These are phyloP conservation scores for Orobanche coerulescens DNA, from an alignment of 257 asterid genomes.

Conservation along the genomic window DNA sequence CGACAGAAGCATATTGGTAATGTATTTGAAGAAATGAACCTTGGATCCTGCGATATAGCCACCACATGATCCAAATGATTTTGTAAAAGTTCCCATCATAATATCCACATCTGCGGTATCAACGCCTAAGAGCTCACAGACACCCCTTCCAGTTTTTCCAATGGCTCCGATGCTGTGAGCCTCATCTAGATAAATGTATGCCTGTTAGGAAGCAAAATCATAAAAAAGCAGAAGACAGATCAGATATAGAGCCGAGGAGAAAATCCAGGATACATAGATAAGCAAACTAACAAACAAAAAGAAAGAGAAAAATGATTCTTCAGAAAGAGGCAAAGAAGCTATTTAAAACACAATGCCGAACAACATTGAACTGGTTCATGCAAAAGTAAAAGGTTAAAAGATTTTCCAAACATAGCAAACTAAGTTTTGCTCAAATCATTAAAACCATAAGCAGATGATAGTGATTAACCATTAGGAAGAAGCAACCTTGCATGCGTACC, in stretches of 20 bases:
- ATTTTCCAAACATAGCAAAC: neutral
- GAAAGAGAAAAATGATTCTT: neutral
- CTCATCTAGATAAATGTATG: slow-evolving; percentile 87
- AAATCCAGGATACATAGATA: neutral
- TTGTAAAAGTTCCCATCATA: slow-evolving; percentile 99
- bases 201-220: slow-evolving; percentile 39
- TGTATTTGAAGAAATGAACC: slow-evolving; percentile 38
- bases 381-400: neutral
- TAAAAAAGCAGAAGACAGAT: slow-evolving; percentile 7
- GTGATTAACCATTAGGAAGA: slow-evolving; percentile 19
- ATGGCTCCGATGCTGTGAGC: slow-evolving; percentile 99
- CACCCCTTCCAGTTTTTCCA: slow-evolving; percentile 96
- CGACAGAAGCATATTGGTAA: slow-evolving; percentile 15
- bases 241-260: neutral
- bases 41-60: slow-evolving; percentile 97
- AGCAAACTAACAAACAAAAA: neutral
- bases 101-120: slow-evolving; percentile 91
- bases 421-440: neutral
- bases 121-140: slow-evolving; percentile 94
- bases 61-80: slow-evolving; percentile 98
- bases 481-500: slow-evolving; percentile 34
- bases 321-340: neutral
- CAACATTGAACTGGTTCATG: slow-evolving; percentile 7
- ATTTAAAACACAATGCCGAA: neutral
- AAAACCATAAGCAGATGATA: neutral